phyloP scores from a whole-genome alignment of 192 early-diverging fungal species.

The Backusella luteola region DNA sequence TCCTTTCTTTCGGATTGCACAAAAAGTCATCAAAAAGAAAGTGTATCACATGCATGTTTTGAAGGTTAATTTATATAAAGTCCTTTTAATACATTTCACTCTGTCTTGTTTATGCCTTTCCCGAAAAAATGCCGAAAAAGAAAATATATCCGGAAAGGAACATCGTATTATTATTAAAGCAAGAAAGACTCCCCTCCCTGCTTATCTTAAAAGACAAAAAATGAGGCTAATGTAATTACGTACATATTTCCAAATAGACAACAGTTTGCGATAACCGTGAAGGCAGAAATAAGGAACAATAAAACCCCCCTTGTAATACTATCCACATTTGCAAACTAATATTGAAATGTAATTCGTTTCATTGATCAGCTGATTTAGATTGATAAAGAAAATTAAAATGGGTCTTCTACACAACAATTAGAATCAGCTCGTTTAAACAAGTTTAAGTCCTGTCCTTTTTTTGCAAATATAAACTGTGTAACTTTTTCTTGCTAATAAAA shows the following conservation, averaged over 20 bases:
- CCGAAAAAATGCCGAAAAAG: not conserved
- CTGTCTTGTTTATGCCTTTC: not conserved
- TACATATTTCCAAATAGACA: not conserved
- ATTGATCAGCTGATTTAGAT: not conserved
- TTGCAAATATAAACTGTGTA: conserved; percentile 1
- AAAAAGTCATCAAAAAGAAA: not conserved
- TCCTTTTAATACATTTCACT: not conserved
- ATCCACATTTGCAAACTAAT: not conserved
- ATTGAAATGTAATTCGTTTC: not conserved
- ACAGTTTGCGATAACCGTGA: not conserved
- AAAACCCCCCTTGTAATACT: not conserved
- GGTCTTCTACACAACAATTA: not conserved
- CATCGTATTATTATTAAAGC: not conserved
- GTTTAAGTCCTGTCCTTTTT: not conserved
- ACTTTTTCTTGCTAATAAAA: not conserved
- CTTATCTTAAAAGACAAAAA: not conserved
- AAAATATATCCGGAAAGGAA: not conserved
- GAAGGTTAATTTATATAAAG: not conserved
- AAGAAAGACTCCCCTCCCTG: not conserved
- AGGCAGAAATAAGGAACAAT: not conserved
- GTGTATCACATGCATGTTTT: not conserved
- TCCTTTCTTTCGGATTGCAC: not conserved
- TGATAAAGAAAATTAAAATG: not conserved
- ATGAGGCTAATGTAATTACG: not conserved
- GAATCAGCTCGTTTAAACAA: not conserved